Percentiles rank a stretch among this genome's conserved stretches.
These are phyloP conservation scores for Plectranthus barbatus DNA, from an alignment of 257 asterid species.

Conservation along the genomic window DNA sequence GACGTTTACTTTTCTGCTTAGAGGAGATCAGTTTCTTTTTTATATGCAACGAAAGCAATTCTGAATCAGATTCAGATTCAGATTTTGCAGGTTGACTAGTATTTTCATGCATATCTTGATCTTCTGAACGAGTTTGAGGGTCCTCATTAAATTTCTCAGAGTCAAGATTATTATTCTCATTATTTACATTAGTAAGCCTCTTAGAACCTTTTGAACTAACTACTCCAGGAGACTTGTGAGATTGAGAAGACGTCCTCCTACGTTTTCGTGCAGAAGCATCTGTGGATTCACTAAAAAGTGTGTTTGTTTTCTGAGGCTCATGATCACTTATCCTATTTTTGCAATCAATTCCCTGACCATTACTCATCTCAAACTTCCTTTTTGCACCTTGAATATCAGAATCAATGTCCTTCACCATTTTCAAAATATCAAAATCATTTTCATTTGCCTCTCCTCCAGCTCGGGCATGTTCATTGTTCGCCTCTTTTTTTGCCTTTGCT, in stretches of 20 bases:
- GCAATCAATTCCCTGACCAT: slow-evolving; percentile 42
- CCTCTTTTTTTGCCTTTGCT: slow-evolving; percentile 59
- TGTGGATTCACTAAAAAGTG: slow-evolving; percentile 27
- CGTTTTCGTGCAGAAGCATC: slow-evolving; percentile 61
- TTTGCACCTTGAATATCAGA: slow-evolving; percentile 33
- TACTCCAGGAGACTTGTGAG: slow-evolving; percentile 30
- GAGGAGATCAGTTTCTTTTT: slow-evolving; percentile 36
- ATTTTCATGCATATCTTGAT: slow-evolving; percentile 27
- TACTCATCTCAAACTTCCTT: slow-evolving; percentile 58
- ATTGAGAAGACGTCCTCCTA: slow-evolving; percentile 46
- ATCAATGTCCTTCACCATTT: slow-evolving; percentile 75
- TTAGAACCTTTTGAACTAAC: slow-evolving; percentile 32
- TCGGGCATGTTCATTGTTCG: slow-evolving; percentile 36
- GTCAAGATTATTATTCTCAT: slow-evolving; percentile 21
- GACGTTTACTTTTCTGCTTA: slow-evolving; percentile 46
- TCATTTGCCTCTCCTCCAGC: slow-evolving; percentile 36
- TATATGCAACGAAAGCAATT: slow-evolving; percentile 35
- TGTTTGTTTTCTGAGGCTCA: slow-evolving; percentile 43
- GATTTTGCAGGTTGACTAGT: slow-evolving; percentile 36
- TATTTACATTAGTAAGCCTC: slow-evolving; percentile 17
- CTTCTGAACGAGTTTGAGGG: slow-evolving; percentile 43
- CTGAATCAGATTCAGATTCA: slow-evolving; percentile 40
- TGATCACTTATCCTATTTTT: slow-evolving; percentile 33
- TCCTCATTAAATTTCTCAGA: slow-evolving; percentile 35
- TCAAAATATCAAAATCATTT: slow-evolving; percentile 56